phyloP scores from a whole-genome alignment of 176 grass and related monocot genomes.

The Musa itinerans region DNA sequence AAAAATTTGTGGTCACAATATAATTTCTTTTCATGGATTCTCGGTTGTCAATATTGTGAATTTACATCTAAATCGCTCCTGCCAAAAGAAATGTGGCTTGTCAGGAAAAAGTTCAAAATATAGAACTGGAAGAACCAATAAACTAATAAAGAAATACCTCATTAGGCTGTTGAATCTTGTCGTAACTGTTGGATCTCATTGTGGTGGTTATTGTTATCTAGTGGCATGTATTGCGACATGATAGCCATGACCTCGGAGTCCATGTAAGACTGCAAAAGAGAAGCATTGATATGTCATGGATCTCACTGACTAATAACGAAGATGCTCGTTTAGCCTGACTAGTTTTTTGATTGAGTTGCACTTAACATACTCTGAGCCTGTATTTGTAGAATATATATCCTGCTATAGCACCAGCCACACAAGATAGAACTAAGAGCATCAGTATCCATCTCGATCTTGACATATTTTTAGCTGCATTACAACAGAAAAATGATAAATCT shows the following conservation, averaged over 20 bases:
- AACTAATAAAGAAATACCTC: not conserved
- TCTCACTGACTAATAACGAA: not conserved
- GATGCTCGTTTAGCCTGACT: not conserved
- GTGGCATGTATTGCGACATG: constrained; percentile 96
- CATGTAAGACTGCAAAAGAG: constrained; percentile 65
- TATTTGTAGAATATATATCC: constrained; percentile 93
- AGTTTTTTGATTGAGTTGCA: not conserved
- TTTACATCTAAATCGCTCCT: constrained; percentile 4
- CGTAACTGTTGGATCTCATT: constrained; percentile 47
- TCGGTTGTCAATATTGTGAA: not conserved
- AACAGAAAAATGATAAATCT: not conserved
- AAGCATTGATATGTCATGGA: not conserved
- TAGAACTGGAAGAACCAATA: not conserved
- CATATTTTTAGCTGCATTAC: constrained; percentile 44
- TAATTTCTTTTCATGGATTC: not conserved
- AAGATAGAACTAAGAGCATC: constrained; percentile 47
- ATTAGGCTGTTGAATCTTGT: constrained; percentile 33
- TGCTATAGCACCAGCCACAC: constrained; percentile 40
- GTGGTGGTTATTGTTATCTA: constrained; percentile 49
- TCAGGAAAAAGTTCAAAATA: not conserved
- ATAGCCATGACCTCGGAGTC: constrained; percentile 72
- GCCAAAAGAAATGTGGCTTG: not conserved
- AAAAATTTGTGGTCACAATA: not conserved
- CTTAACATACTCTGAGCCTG: constrained; percentile 60
- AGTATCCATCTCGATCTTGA: constrained; percentile 46